These are phyloP conservation scores for Lactarius tabidus DNA, from an alignment of 768 basidiomycete species.

Conservation along the genomic window DNA sequence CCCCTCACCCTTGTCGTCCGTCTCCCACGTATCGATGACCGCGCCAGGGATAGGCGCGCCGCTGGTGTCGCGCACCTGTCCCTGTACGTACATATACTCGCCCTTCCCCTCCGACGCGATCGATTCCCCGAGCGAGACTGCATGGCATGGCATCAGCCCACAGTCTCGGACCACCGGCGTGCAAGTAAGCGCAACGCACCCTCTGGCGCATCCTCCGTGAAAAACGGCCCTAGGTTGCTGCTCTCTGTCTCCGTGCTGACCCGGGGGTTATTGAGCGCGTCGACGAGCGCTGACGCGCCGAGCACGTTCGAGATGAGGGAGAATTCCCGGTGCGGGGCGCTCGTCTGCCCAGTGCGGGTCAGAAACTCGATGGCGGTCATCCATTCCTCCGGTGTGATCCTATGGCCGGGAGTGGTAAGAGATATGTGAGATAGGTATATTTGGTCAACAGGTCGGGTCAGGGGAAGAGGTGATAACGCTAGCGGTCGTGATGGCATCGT, in stretches of 20 bases:
- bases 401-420: constrained; percentile 26
- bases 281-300: constrained; percentile 75
- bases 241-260: constrained; percentile 62
- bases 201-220: constrained; percentile 70
- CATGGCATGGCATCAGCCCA: not conserved
- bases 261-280: constrained; percentile 66
- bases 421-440: too few relatives aligned
- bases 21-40: constrained; percentile 78
- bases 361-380: constrained; percentile 77
- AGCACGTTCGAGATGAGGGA: constrained; percentile 82
- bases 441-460: too few relatives aligned
- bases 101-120: constrained; percentile 89
- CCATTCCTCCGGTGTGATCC: constrained; percentile 83
- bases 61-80: constrained; percentile 53
- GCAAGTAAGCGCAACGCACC: constrained; percentile 38
- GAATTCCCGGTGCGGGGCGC: constrained; percentile 66
- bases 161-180: too few relatives aligned
- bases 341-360: constrained; percentile 69
- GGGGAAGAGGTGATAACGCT: not conserved
- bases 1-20: constrained; percentile 54
- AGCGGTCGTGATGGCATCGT: not conserved
- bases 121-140: constrained; percentile 64
- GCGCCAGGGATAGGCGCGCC: constrained; percentile 63
- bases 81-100: constrained; percentile 78
- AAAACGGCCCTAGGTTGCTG: constrained; percentile 80